Evolutionary conservation across 2,329 filamentous ascomycete genomes (phyloP), one percentile per base, ranked within the genome.

Genomic region (Aspergillus sp.): DNA sequence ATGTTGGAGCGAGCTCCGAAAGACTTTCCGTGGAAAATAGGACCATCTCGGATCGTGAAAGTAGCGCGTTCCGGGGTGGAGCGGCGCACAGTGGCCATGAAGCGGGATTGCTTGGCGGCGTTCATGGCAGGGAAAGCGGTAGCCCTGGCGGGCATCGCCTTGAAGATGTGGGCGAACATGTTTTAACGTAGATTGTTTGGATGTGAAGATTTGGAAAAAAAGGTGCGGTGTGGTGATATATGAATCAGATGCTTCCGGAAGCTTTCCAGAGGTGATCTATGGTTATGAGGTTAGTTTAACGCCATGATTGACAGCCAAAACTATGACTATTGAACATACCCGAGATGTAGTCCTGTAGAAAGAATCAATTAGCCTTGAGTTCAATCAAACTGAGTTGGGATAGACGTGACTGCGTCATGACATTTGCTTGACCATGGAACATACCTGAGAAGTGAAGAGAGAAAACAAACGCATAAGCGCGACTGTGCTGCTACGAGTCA

Each of bases 1-100:
- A 97, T 88, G 78, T 96, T 98, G 68, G 86, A 82, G 69, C 94
- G 93, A 64, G 93, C 93, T 60, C 93, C 93, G 60, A 97, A 98
- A 47, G 91, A 95, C 66, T 88, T 95, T 66, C 93, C 93, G 60
- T 89, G 88, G 76, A 95, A 97, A 64, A 97, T 85, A 36, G 93
- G 93, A 49, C 93, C 93, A 74, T 95, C 89, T 72, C 87, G 86
- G 69, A 98, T 95, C 52, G 91, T 97, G 63, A 98, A 88, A 46
- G 93, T 97, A 51, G 93, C 93, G 59, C 88, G 79, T 60, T 90
- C 85, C 60, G 80, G 80, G 37, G 82, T 79, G 50, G 82, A 82
- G 47, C 84, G 81, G 49, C 81, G 77, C 54, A 86, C 79, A 37
- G 83, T 85, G 49, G 83, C 83, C 64, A 85, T 71, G 64, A 72